These are phyloP conservation scores for Wallacemonas sp. DNA, from an alignment of 208 protist genomes.

Conservation along the genomic window DNA sequence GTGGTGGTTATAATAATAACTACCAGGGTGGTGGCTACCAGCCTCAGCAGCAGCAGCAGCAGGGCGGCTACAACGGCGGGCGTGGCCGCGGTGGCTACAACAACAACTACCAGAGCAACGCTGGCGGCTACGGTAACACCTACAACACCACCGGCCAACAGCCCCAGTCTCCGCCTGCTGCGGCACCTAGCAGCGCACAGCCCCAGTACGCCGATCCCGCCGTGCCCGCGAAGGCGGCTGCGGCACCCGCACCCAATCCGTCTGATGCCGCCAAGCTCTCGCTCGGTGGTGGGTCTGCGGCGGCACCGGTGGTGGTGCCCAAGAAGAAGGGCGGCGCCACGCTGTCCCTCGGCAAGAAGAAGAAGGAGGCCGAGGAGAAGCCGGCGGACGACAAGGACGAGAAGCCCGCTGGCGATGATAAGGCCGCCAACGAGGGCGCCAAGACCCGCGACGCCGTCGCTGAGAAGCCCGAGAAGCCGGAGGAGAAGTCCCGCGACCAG, in stretches of 20 bases:
- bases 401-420: neutral
- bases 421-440: constrained; percentile 15
- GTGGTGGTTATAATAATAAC: neutral
- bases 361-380: constrained; percentile 36
- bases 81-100: constrained; percentile 18
- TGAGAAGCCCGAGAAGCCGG: constrained; percentile 20
- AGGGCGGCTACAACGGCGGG: constrained; percentile 2
- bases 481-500: constrained; percentile 20
- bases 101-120: neutral
- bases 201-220: constrained; percentile 15
- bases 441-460: constrained; percentile 1
- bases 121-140: constrained; percentile 8
- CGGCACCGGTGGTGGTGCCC: constrained; percentile 36
- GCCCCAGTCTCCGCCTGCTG: too few species aligned
- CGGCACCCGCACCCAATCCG: too few species aligned
- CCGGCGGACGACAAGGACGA: constrained; percentile 24
- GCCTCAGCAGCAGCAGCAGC: constrained; percentile 13
- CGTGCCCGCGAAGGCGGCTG: constrained; percentile 16
- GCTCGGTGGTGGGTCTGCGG: constrained; percentile 39
- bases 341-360: constrained; percentile 77
- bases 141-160: constrained; percentile 4
- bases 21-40: constrained; percentile 15
- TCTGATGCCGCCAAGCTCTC: constrained; percentile 60
- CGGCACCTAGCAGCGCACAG: constrained; percentile 15
- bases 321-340: constrained; percentile 69